Conservation (phyloP, 352 stramenopile genomes). For the Thraustotheca clavata region DNA sequence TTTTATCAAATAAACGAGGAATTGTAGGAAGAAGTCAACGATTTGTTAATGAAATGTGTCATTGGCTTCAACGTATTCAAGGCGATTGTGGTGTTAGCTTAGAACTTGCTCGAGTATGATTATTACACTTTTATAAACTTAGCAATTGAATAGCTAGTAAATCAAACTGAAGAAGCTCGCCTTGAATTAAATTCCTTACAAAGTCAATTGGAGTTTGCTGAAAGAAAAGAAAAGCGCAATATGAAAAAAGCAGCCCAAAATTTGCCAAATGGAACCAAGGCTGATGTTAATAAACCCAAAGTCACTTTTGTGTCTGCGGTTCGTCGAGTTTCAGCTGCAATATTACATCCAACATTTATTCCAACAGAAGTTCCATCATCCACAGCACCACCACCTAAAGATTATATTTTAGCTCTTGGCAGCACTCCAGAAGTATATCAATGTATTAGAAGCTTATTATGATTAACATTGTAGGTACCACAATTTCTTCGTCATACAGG, state of each 20-base stretch:
- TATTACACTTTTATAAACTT: not conserved
- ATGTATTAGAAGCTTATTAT: not conserved
- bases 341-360: constrained; percentile 47
- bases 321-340: not conserved
- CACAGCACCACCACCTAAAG: not conserved
- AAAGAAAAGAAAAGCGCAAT: constrained; percentile 27
- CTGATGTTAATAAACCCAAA: constrained; percentile 21
- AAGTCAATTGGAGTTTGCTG: constrained; percentile 42
- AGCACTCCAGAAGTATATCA: constrained; percentile 15
- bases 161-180: constrained; percentile 65
- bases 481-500: constrained; percentile 68
- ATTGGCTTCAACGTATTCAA: constrained; percentile 72
- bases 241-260: not conserved
- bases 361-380: constrained; percentile 31
- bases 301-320: constrained; percentile 21
- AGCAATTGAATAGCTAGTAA: constrained; percentile 43
- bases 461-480: constrained; percentile 27
- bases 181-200: constrained; percentile 69
- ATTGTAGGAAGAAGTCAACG: constrained; percentile 27
- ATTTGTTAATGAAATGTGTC: constrained; percentile 61
- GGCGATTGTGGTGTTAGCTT: constrained; percentile 73
- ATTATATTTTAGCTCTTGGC: constrained; percentile 5
- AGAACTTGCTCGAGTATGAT: constrained; percentile 51
- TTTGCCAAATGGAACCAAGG: not conserved
- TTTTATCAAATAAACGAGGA: not conserved